These are phyloP conservation scores for Logfia minima DNA, from an alignment of 129 eudicot species.

Conservation along the genomic window DNA sequence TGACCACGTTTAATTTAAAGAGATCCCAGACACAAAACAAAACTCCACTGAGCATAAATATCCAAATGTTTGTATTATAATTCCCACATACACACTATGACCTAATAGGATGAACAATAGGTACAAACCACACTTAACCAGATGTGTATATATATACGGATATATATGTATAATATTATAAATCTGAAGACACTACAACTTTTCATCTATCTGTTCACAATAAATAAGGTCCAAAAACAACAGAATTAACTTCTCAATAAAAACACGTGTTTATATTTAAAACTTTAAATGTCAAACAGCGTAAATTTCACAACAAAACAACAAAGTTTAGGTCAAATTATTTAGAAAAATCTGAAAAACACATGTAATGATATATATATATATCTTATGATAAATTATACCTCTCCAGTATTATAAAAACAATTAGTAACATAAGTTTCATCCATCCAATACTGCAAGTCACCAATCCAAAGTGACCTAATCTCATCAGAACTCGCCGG, in stretches of 20 bases:
- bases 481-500: conserved; percentile 62
- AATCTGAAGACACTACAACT: not conserved
- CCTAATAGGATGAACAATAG: no score
- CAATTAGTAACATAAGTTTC: conserved; percentile 61
- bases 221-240: not conserved
- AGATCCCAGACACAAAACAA: no score
- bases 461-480: conserved; percentile 92
- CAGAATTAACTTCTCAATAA: not conserved
- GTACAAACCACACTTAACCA: not conserved
- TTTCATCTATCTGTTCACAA: not conserved
- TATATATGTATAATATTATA: not conserved
- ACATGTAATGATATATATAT: not conserved
- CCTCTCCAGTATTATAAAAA: conserved; percentile 78
- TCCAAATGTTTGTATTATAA: not conserved
- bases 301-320: not conserved
- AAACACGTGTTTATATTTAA: not conserved
- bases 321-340: not conserved
- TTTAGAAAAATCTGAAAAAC: not conserved
- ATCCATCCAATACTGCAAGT: conserved; percentile 98
- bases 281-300: conserved; percentile 4
- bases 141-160: not conserved
- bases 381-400: conserved; percentile 8
- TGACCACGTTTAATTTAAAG: no score
- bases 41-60: not conserved
- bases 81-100: not conserved